Evolutionary conservation across 2,329 filamentous ascomycete genomes (phyloP).

Genomic region (Orbilia quercus): DNA sequence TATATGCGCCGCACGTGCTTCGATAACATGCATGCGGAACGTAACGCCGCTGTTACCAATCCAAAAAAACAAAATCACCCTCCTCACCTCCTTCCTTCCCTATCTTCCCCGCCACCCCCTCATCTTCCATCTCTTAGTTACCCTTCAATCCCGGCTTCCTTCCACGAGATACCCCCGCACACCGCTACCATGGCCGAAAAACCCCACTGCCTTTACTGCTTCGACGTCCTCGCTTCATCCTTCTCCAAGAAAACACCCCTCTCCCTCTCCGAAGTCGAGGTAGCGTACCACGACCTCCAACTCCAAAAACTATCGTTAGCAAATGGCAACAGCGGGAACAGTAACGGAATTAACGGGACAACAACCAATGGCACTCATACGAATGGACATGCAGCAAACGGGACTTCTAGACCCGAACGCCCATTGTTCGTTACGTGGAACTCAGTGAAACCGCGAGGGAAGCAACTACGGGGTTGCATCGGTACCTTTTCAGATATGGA

Average conservation of each 20-base stretch:
- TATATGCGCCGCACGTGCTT: background rate
- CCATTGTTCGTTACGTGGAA: constrained; percentile 98
- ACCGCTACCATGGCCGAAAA: constrained; percentile 76
- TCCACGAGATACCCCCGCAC: constrained; percentile 1
- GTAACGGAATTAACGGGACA: constrained; percentile 57
- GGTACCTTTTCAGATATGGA: constrained; percentile 87
- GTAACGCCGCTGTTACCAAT: constrained; percentile 17
- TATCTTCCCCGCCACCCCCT: constrained; percentile 16
- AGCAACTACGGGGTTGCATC: constrained; percentile 84
- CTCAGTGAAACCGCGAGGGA: constrained; percentile 66
- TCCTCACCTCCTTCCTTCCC: background rate
- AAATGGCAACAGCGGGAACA: constrained; percentile 59
- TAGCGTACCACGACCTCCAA: constrained; percentile 72
- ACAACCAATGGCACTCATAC: constrained; percentile 39
- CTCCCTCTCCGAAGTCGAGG: constrained; percentile 70
- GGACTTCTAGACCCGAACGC: constrained; percentile 66
- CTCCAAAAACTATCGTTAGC: constrained; percentile 52
- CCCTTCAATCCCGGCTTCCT: background rate
- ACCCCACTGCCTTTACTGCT: constrained; percentile 91
- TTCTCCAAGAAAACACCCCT: constrained; percentile 78
- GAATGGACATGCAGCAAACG: constrained; percentile 51
- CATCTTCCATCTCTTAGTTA: constrained; percentile 10
- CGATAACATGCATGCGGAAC: background rate
- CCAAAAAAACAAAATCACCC: background rate
- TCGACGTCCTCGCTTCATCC: constrained; percentile 82